These are phyloP conservation scores for Aspergillus saccharolyticus DNA, from an alignment of 495 filamentous ascomycete genomes.

Conservation along the genomic window DNA sequence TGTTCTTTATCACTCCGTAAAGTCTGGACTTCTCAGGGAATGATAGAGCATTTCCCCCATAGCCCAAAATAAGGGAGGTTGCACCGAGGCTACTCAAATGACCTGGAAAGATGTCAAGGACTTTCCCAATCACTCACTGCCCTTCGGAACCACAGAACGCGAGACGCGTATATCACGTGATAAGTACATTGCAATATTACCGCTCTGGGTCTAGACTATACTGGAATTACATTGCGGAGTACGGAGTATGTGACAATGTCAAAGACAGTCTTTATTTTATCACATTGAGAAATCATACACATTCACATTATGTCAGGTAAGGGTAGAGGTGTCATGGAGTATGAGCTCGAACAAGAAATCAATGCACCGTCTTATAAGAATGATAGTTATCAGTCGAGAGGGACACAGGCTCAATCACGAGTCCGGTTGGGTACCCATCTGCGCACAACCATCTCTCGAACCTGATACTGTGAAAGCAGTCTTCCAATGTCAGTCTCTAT, in stretches of 20 bases:
- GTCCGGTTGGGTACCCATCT: conserved; percentile 82
- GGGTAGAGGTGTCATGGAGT: background rate
- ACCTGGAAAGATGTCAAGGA: background rate
- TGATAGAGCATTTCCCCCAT: background rate
- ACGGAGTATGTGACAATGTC: no score
- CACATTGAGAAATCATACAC: background rate
- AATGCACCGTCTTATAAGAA: background rate
- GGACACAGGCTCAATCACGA: conserved; percentile 47
- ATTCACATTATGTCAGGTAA: background rate
- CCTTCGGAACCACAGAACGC: conserved; percentile 22
- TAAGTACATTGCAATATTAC: conserved; percentile 31
- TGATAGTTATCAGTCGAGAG: conserved; percentile 34
- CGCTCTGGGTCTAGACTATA: conserved; percentile 19
- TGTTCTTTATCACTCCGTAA: conserved; percentile 15
- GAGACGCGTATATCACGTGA: conserved; percentile 40
- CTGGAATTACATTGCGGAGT: no score
- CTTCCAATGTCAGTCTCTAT: conserved; percentile 49
- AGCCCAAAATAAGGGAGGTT: background rate
- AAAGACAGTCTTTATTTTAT: no score
- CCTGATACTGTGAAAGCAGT: conserved; percentile 64
- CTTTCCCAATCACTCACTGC: background rate
- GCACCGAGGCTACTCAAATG: background rate
- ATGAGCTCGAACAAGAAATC: background rate
- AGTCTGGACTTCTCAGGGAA: background rate
- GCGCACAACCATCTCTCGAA: conserved; percentile 76